Evolutionary conservation across 1,284 basidiomycete genomes (phyloP).

Genomic region (Ganoderma lingzhi): DNA sequence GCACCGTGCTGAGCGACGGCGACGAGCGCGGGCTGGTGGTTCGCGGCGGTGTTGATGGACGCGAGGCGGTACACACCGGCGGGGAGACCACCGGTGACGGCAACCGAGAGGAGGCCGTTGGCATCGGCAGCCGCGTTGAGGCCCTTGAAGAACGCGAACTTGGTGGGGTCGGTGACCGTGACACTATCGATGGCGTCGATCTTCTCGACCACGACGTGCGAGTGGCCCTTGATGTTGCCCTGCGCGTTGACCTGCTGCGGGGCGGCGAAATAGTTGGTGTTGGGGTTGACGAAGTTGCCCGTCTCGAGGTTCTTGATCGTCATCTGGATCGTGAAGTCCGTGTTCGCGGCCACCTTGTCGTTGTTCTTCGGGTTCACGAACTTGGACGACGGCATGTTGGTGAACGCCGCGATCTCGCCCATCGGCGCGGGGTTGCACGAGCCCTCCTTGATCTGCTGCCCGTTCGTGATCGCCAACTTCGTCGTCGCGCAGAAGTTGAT

Average conservation of each 20-base stretch:
- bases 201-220: slow-evolving; percentile 70
- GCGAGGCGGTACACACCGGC: slow-evolving; percentile 64
- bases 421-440: slow-evolving; percentile 47
- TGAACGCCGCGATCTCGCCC: slow-evolving; percentile 50
- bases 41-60: slow-evolving; percentile 58
- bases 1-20: slow-evolving; percentile 42
- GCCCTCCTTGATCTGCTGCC: slow-evolving; percentile 37
- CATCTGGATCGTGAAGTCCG: slow-evolving; percentile 58
- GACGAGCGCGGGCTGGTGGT: slow-evolving; percentile 67
- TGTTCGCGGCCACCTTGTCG: slow-evolving; percentile 49
- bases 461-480: slow-evolving; percentile 38
- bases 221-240: slow-evolving; percentile 63
- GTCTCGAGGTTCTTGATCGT: slow-evolving; percentile 54
- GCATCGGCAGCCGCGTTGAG: slow-evolving; percentile 52
- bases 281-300: slow-evolving; percentile 62
- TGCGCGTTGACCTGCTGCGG: slow-evolving; percentile 63
- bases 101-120: slow-evolving; percentile 58
- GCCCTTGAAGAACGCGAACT: slow-evolving; percentile 77
- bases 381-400: slow-evolving; percentile 58
- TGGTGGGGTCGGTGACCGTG: slow-evolving; percentile 60
- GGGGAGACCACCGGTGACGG: slow-evolving; percentile 64
- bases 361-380: slow-evolving; percentile 56
- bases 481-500: slow-evolving; percentile 59
- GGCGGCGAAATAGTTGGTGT: slow-evolving; percentile 60
- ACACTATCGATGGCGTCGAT: slow-evolving; percentile 61